Evolutionary conservation across 768 basidiomycete species (phyloP).

Genomic region (Sarcomyxa edulis): DNA sequence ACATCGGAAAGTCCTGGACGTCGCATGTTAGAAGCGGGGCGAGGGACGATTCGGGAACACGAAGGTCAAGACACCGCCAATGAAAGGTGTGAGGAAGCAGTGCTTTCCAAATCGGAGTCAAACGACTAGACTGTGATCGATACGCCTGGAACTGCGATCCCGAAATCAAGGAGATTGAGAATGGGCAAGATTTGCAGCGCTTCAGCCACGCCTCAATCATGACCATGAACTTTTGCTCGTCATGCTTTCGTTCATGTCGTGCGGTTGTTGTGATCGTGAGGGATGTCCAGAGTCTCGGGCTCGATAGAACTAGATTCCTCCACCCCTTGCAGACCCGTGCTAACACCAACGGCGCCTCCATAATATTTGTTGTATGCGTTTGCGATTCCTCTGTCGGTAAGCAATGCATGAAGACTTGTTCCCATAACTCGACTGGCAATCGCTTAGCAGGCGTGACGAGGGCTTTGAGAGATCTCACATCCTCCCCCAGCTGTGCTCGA

Average conservation of each 20-base stretch:
- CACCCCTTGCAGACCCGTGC: constrained; percentile 2
- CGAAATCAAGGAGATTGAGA: no score
- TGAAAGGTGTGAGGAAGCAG: no score
- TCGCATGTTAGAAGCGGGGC: no score
- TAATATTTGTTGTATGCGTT: not conserved
- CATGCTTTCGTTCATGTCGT: not conserved
- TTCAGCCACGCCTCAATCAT: not conserved
- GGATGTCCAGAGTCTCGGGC: constrained; percentile 1
- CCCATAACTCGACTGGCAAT: constrained; percentile 5
- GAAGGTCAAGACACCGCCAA: no score
- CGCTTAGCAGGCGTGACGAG: no score
- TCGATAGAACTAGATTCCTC: not conserved
- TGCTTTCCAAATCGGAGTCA: no score
- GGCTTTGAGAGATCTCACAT: no score
- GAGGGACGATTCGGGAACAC: no score
- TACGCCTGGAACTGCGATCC: no score
- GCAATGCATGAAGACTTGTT: constrained; percentile 2
- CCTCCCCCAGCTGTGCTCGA: no score
- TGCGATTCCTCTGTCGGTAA: not conserved
- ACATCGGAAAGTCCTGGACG: no score
- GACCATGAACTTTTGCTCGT: constrained; percentile 1
- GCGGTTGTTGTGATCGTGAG: not conserved
- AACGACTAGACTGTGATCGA: no score
- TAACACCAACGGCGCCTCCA: not conserved
- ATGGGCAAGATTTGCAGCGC: not conserved